A percentile compares a stretch with the other conserved stretches of the same genome.
phyloP scores from a whole-genome alignment of 1,284 basidiomycete genomes.

The Microbotryum scabiosae region DNA sequence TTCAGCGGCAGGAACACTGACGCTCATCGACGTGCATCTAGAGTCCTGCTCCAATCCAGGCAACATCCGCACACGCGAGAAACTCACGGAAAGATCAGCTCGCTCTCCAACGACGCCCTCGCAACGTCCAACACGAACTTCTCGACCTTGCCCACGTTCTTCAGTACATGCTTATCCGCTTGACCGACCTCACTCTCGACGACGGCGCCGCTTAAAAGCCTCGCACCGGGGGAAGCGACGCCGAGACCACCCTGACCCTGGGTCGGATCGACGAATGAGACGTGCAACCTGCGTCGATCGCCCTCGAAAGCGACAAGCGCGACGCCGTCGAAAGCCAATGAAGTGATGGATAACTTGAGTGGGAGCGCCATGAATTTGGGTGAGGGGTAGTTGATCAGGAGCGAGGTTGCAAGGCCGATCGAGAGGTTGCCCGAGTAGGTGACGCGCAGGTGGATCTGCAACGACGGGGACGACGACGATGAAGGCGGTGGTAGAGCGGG shows the following conservation, averaged over 20 bases:
- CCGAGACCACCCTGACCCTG: background rate
- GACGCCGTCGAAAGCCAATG: conserved; percentile 76
- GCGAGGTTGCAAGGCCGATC: conserved; percentile 72
- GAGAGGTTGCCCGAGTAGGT: conserved; percentile 43
- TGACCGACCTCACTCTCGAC: conserved; percentile 97
- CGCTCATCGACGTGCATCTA: too few relatives aligned
- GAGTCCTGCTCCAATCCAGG: too few relatives aligned
- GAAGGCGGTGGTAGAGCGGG: background rate
- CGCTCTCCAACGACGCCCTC: conserved; percentile 71
- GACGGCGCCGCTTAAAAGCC: conserved; percentile 78
- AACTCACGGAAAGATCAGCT: conserved; percentile 28
- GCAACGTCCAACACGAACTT: conserved; percentile 91
- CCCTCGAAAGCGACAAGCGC: conserved; percentile 86
- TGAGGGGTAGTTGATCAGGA: conserved; percentile 93
- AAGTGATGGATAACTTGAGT: conserved; percentile 80
- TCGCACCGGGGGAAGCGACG: conserved; percentile 49
- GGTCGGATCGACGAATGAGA: conserved; percentile 65
- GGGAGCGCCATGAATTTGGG: conserved; percentile 93
- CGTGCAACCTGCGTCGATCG: conserved; percentile 62
- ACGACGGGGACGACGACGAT: conserved; percentile 29
- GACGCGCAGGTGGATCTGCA: conserved; percentile 45
- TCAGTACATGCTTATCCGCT: conserved; percentile 86
- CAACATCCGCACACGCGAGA: too few relatives aligned
- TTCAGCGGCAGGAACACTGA: background rate
- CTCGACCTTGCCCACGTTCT: conserved; percentile 95